Base-by-base conservation (phyloP, 495 filamentous ascomycete genomes). In the Annulohypoxylon bovei region DNA sequence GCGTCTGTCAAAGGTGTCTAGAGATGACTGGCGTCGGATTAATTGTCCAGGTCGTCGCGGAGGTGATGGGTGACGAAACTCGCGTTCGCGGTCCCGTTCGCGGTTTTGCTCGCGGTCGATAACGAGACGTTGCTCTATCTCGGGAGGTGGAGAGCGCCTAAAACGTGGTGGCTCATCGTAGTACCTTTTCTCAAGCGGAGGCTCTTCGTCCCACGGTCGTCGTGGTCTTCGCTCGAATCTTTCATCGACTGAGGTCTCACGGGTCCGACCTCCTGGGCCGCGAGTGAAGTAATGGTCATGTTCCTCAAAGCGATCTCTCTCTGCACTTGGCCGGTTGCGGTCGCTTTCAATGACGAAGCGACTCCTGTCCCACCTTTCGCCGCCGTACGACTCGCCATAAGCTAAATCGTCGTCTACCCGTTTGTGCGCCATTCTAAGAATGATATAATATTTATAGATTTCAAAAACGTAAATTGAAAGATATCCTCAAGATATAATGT, bases 1-100 rank as follows among this genome's bases (percentile, higher is more conserved):
- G 16, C 82, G 82, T 69, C 86, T 84, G 65, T 85, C 82, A 59
- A 82, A 84, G 6, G 77, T 85, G 33, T 85, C 83, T 20, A 85
- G 72, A 35, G 82, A 84, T 9, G 81, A 83, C 62, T 81, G 81
- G 1, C 81, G 78, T 35, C 82, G 74, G 49, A 81, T 12, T 40
- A 82, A 18, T 18, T 67, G 72, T 6, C 77, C 73, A 5, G 77
- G 79, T 28, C 75, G 70, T 61, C 68, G 72, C 4, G 65, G 69
- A 2, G 81, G 82, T 23, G 81, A 82, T 28, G 79, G 75, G 37
- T 69, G 57, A 33, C 46, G 71, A 18, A 69, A 64, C 22, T 75
- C 81, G 47, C 81, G 77, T 32, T 70, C 71, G 3, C 65, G 65
- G 22, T 75, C 81, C 37, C 80, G 76, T 22, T 74, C 70, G 7